These are phyloP conservation scores for Boechera divaricarpa DNA, from an alignment of 345 rosid species.

Conservation along the genomic window DNA sequence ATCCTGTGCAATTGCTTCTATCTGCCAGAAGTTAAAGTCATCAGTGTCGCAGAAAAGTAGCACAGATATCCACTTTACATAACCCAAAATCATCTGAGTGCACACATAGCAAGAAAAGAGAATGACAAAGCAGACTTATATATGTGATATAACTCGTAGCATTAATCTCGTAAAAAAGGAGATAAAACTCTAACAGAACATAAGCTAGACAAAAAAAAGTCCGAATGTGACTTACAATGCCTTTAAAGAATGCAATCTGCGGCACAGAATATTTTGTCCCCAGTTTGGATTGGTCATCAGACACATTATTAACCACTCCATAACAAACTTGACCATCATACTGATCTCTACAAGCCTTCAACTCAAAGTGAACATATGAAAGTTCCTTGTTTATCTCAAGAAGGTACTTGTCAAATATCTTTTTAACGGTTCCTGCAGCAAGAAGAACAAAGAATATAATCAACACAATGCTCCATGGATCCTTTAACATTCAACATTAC, in stretches of 20 bases:
- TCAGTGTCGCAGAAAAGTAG: not conserved
- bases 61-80: not conserved
- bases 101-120: conserved; percentile 9
- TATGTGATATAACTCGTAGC: not conserved
- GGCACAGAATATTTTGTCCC: conserved; percentile 84
- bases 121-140: not conserved
- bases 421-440: conserved; percentile 55
- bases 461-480: not conserved
- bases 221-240: conserved; percentile 62
- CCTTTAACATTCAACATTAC: not conserved
- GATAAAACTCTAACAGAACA: conserved; percentile 13
- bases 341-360: conserved; percentile 81
- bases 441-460: not conserved
- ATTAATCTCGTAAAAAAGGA: not conserved
- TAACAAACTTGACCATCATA: conserved; percentile 74
- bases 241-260: conserved; percentile 82
- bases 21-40: conserved; percentile 44
- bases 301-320: conserved; percentile 80
- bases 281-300: conserved; percentile 90
- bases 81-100: conserved; percentile 5
- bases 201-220: not conserved
- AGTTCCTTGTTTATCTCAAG: conserved; percentile 88
- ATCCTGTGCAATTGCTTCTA: conserved; percentile 86
- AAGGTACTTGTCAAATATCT: conserved; percentile 66
- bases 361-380: conserved; percentile 73